Conservation (phyloP, 106 monocot genomes). For the Phalaenopsis aphrodite region DNA sequence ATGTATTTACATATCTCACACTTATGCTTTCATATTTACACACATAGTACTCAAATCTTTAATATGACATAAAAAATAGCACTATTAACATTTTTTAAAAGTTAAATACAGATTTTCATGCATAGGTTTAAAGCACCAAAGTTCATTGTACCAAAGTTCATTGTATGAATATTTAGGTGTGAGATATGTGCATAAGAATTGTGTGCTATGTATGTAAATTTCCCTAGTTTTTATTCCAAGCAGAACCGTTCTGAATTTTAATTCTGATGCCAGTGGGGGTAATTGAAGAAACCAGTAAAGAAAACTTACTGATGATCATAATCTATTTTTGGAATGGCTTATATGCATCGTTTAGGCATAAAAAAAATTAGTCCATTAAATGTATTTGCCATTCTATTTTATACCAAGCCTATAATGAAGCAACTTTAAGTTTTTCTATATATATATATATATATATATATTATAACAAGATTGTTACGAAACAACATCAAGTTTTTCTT, state of each 20-base stretch:
- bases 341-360: neutral
- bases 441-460: neutral
- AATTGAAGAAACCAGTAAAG: neutral
- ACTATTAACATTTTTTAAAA: too few species aligned
- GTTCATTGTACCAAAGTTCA: too few species aligned
- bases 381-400: neutral
- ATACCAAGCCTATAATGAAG: neutral
- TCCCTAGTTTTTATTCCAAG: neutral
- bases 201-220: too few species aligned
- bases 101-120: too few species aligned
- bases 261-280: neutral
- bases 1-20: too few species aligned
- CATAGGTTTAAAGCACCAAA: too few species aligned
- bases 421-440: neutral
- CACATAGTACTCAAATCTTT: too few species aligned
- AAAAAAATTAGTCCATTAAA: neutral
- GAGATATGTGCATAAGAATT: too few species aligned
- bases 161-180: too few species aligned
- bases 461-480: neutral
- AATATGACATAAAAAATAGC: too few species aligned
- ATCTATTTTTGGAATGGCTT: neutral
- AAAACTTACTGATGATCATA: neutral
- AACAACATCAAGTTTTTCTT: neutral
- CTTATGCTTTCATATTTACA: too few species aligned
- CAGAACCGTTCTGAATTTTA: neutral